phyloP scores from a whole-genome alignment of 352 stramenopile species.

The Phytophthora gonapodyides region DNA sequence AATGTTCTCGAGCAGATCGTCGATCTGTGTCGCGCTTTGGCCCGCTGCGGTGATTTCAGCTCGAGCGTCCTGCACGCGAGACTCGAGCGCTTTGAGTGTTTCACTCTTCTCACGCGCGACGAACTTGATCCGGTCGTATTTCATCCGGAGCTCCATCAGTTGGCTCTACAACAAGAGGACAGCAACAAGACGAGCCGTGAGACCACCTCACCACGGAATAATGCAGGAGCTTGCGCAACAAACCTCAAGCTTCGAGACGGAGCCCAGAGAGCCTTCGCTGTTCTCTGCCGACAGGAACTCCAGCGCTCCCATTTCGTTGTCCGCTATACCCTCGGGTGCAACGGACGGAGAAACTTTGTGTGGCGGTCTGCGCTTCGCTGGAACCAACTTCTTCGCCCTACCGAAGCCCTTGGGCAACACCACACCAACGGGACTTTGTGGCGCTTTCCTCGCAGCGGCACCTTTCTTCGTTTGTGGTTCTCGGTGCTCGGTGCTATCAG shows the following conservation, averaged over 20 bases:
- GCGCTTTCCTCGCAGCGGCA: slow-evolving; percentile 14
- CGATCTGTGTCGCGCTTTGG: slow-evolving; percentile 58
- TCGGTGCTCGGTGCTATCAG: not conserved
- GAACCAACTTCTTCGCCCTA: slow-evolving; percentile 27
- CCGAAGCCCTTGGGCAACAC: slow-evolving; percentile 28
- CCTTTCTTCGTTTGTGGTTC: slow-evolving; percentile 18
- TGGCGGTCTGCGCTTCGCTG: slow-evolving; percentile 18
- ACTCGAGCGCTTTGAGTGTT: slow-evolving; percentile 55
- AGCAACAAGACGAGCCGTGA: slow-evolving; percentile 39
- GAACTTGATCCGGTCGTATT: slow-evolving; percentile 82
- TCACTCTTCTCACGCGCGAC: slow-evolving; percentile 56
- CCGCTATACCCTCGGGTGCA: slow-evolving; percentile 27
- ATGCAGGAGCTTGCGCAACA: not conserved
- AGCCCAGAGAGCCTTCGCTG: slow-evolving; percentile 53
- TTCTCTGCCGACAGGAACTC: slow-evolving; percentile 69
- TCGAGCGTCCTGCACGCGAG: slow-evolving; percentile 57
- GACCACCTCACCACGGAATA: slow-evolving; percentile 1
- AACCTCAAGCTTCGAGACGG: slow-evolving; percentile 65
- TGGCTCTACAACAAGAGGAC: slow-evolving; percentile 33
- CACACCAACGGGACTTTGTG: slow-evolving; percentile 5
- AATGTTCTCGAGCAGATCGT: slow-evolving; percentile 72
- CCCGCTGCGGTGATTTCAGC: slow-evolving; percentile 46
- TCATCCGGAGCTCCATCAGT: slow-evolving; percentile 68
- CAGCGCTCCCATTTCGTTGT: slow-evolving; percentile 56
- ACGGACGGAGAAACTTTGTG: slow-evolving; percentile 13